phyloP scores from a whole-genome alignment of 192 early-diverging fungal species.

The Mortierella antarctica region DNA sequence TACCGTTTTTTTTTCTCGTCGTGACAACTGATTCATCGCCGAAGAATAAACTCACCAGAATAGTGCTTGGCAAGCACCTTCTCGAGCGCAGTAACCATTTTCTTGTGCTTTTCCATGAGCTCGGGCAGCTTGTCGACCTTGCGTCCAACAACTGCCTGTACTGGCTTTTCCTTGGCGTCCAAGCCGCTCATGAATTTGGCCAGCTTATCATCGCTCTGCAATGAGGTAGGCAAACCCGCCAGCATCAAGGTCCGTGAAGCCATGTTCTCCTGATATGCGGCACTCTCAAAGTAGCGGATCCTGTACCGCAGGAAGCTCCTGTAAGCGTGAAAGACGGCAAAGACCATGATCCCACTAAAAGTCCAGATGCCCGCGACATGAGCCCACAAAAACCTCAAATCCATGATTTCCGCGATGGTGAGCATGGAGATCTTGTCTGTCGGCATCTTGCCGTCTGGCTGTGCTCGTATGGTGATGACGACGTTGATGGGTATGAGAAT shows the following conservation, averaged over 20 bases:
- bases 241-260: constrained; percentile 77
- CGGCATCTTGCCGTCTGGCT: constrained; percentile 12
- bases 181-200: constrained; percentile 58
- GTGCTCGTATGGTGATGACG: constrained; percentile 50
- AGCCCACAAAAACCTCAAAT: constrained; percentile 68
- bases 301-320: constrained; percentile 60
- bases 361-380: constrained; percentile 69
- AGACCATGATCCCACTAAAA: constrained; percentile 66
- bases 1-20: not conserved
- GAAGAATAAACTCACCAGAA: constrained; percentile 34
- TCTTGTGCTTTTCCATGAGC: constrained; percentile 72
- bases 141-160: constrained; percentile 73
- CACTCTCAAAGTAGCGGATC: constrained; percentile 68
- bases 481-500: constrained; percentile 75
- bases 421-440: constrained; percentile 44
- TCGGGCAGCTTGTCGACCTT: constrained; percentile 73
- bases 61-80: constrained; percentile 67
- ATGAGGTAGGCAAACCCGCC: constrained; percentile 65
- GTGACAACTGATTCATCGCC: not conserved
- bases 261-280: constrained; percentile 68
- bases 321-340: constrained; percentile 65
- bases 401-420: constrained; percentile 18
- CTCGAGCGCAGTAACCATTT: constrained; percentile 73
- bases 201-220: constrained; percentile 69
- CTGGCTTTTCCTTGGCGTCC: constrained; percentile 54